phyloP scores from a whole-genome alignment of 2,329 filamentous ascomycete species.

The Tolypocladium cylindrosporum region DNA sequence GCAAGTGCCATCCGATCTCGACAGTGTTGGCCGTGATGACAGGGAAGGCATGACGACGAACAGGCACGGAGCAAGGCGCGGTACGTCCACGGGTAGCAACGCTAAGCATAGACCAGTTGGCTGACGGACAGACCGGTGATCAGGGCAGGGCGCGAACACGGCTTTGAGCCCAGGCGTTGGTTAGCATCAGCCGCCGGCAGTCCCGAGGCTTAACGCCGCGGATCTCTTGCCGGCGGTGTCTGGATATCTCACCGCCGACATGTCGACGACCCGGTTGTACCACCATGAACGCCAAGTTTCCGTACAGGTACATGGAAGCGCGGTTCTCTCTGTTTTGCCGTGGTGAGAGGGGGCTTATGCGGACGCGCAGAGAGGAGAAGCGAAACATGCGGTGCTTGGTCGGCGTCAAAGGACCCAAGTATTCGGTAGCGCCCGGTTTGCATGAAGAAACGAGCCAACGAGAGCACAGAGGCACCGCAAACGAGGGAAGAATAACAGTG shows the following conservation, averaged over 20 bases:
- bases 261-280: neutral
- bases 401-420: slow-evolving; percentile 11
- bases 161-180: neutral
- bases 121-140: neutral
- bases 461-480: neutral
- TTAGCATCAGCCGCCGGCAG: neutral
- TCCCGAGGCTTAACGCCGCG: neutral
- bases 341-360: neutral
- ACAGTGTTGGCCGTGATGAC: neutral
- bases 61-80: neutral
- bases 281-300: neutral
- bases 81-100: neutral
- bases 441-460: slow-evolving; percentile 8
- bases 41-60: neutral
- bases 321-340: neutral
- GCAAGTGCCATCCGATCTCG: neutral
- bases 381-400: neutral
- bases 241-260: neutral
- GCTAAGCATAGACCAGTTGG: neutral
- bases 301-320: neutral
- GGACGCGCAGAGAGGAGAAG: neutral
- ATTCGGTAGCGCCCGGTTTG: slow-evolving; percentile 20
- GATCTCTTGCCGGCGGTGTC: neutral
- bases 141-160: neutral
- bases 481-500: neutral